These are phyloP conservation scores for Pseudomassariella vexata DNA, from an alignment of 2,329 filamentous ascomycete species.

Conservation along the genomic window DNA sequence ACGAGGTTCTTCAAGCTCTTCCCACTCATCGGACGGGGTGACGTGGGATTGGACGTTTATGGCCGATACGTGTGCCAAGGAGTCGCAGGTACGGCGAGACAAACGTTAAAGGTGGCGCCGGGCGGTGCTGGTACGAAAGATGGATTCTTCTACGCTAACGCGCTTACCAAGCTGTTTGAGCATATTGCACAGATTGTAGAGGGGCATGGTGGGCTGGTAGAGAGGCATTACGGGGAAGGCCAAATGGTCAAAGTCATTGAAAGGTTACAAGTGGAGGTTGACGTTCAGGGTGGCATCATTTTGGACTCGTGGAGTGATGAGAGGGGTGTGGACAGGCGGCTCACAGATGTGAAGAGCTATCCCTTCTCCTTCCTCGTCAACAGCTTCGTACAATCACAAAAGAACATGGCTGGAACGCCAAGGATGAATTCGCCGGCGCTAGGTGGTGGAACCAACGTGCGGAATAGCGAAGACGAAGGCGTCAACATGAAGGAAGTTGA, in stretches of 20 bases:
- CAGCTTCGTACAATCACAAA: constrained; percentile 75
- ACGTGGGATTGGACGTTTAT: constrained; percentile 90
- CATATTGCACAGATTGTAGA: constrained; percentile 97
- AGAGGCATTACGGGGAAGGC: constrained; percentile 85
- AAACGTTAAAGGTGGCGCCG: constrained; percentile 67
- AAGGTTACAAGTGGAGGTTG: constrained; percentile 85
- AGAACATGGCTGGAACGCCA: constrained; percentile 53
- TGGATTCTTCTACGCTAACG: constrained; percentile 85
- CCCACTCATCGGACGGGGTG: constrained; percentile 81
- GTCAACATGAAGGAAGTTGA: constrained; percentile 98
- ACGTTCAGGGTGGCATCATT: constrained; percentile 93
- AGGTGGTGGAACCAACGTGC: constrained; percentile 45
- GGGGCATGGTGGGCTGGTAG: constrained; percentile 81
- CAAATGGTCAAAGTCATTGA: constrained; percentile 96
- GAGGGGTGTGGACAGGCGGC: constrained; percentile 71
- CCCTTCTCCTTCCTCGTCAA: constrained; percentile 96
- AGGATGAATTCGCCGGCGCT: constrained; percentile 72
- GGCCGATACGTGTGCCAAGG: constrained; percentile 94
- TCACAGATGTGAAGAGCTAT: constrained; percentile 96
- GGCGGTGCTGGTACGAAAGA: constrained; percentile 60
- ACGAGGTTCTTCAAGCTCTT: constrained; percentile 98
- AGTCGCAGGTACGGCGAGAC: constrained; percentile 76
- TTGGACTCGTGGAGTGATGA: constrained; percentile 95
- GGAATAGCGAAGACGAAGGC: constrained; percentile 78
- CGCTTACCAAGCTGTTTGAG: constrained; percentile 87